These are phyloP conservation scores for Knufia fluminis DNA, from an alignment of 2,329 filamentous ascomycete species.

Conservation along the genomic window DNA sequence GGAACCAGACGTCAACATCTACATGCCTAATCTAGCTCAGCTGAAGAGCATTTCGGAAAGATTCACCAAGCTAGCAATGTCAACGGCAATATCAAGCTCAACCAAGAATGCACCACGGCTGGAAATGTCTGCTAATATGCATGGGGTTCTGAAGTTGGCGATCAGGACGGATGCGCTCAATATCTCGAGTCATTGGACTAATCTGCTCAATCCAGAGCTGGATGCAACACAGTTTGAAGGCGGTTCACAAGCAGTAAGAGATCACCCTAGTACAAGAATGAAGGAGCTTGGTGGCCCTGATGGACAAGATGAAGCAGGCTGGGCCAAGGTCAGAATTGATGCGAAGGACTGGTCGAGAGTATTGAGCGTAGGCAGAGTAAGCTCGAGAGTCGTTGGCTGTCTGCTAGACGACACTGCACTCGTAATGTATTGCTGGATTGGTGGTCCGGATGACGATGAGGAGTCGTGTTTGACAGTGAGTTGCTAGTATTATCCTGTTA, in stretches of 20 bases:
- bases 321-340: conserved; percentile 85
- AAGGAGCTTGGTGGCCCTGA: conserved; percentile 46
- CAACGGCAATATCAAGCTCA: conserved; percentile 22
- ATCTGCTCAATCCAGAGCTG: conserved; percentile 76
- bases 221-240: conserved; percentile 65
- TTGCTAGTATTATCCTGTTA: conserved; percentile 8
- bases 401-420: conserved; percentile 39
- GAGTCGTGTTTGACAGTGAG: conserved; percentile 39
- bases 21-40: conserved; percentile 75
- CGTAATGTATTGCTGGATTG: conserved; percentile 39
- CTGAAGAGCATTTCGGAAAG: conserved; percentile 91
- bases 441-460: conserved; percentile 31
- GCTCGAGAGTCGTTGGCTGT: conserved; percentile 86
- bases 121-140: conserved; percentile 88
- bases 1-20: conserved; percentile 89
- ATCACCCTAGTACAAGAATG: conserved; percentile 76
- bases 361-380: conserved; percentile 81
- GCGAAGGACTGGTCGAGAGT: conserved; percentile 90
- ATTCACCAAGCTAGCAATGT: conserved; percentile 72
- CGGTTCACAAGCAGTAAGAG: conserved; percentile 56
- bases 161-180: conserved; percentile 75
- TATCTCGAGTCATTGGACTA: conserved; percentile 78
- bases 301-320: conserved; percentile 66
- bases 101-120: conserved; percentile 52
- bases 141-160: conserved; percentile 70